Base-by-base conservation (phyloP, 169 alveolate species). In the Plasmodium fragile region DNA sequence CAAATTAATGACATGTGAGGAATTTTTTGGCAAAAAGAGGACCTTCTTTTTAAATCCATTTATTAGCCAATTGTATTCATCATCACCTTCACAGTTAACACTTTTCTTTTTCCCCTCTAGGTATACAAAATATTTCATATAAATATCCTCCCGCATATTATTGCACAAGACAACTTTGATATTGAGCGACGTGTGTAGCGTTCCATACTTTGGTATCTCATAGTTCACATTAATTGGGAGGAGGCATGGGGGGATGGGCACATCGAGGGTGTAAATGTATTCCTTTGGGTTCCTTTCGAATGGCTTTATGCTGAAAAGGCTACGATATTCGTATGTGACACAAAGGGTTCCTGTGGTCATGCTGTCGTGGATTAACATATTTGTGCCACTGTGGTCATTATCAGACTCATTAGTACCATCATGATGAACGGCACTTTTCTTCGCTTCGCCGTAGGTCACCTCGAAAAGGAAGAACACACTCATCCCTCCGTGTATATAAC, bases 41-140 rank as follows among this genome's bases (percentile, higher is more conserved):
- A 89, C 82, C 52, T 36, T 78, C 81, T 89, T 89, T 77, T 78
- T 78, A 89, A 89, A 89, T 65, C 94, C 94, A 89, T 65, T 89
- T 71, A 89, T 89, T 78, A 89, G 52, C 94, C 94, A 89, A 22
- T 45, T 59, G 81, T 89, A 59, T 77, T 70, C 75, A 5, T 55
- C 72, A 1, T 53, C 80, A 65, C 75, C 0, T 65, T 65, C 75
- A 5, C 6, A 18, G 4, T 65, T 16, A 36, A 30, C 81, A n/a
- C 36, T 59, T 16, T 13, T 78, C 32, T 78, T 22, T 30, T 45
- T 59, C 70, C 55, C 81, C 70, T 89, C 82, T 34, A 59, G 81
- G 70, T 59, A 78, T 22, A 89, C 81, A 65, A 49, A 53, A 78
- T 89, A 65, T 45, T 89, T 89, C 81, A 89, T 78, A 89, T 78